Evolutionary conservation across 768 basidiomycete genomes (phyloP), one percentile per base, ranked within the genome.

Genomic region (Tulasnella sp.): DNA sequence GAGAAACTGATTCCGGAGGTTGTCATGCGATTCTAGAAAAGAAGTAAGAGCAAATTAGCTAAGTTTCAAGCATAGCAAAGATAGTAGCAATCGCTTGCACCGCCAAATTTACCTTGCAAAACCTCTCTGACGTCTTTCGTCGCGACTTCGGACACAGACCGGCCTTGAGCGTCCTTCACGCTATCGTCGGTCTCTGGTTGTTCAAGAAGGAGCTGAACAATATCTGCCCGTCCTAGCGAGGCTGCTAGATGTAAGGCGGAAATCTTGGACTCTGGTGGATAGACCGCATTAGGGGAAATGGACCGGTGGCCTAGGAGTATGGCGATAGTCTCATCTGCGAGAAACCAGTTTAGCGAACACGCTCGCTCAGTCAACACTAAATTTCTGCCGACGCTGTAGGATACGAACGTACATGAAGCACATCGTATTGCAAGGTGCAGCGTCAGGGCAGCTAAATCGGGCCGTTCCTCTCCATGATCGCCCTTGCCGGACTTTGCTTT

Each of bases 361-460:
- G 26, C 8, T 29, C 5, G 16, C 2, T 8, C 32, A 40, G 17
- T 9, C 35, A 32, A 8, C 52, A 14, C 36, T 1, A 39, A 17
- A 66, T n/a, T 12, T 7, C 5, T 22, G 37, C 34, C 17, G 47
- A 29, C 44, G 41, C 7, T n/a, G 47, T 32, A 8, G 69, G 44
- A 0, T 3, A 40, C 1, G 39, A 0, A 37, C 87, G 29, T 76
- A 90, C 90, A 84, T 11, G 88, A 88, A 72, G 86, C 91, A 78
- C 92, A 93, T 52, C 90, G 86, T n/a, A 94, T 87, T 12, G 90
- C 91, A 2, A 94, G 85, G 79, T 94, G 91, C 7, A 94, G 81
- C 0, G 90, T 90, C 2, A 90, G 88, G 5, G 90, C 89, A 14
- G 86, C 89, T 0, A 88, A 85, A 77, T 92, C 89, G 35, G 34